Evolutionary conservation across 495 filamentous ascomycete genomes (phyloP), one percentile per base, ranked within the genome.

Genomic region (Chlorociboria aeruginascens): DNA sequence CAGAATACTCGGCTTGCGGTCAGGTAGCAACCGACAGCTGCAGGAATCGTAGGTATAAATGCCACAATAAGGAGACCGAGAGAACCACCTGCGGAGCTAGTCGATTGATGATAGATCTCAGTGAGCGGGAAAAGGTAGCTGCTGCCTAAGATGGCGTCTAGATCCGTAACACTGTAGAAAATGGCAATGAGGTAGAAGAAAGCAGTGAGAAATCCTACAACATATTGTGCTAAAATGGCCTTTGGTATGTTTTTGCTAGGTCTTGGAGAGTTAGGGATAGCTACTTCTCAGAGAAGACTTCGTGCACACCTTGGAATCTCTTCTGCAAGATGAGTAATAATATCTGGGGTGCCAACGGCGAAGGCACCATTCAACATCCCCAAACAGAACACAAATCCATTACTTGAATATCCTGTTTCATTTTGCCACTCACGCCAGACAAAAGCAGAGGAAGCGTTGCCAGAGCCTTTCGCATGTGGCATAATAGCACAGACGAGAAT

Each of bases 341-440:
- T 70, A 60, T 86, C 85, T 3, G 86, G 85, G 0, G 86, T 88
- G 10, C 88, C 88, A 32, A 95, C 79, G 13, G 83, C 78, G 60
- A 83, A 95, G 8, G 88, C 85, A 14, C 86, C 88, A 56, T 95
- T 93, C 17, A 95, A 71, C 59, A 92, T 85, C 1, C 88, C 87
- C 2, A 79, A 65, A 11, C 89, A 64, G 54, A 95, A 95, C 10
- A 81, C 85, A 13, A 95, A 77, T 6, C 85, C 87, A 46, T 78
- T 66, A 25, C 66, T 66, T 67, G 33, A 14, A 41, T 57, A 57
- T 0, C 55, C 55, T 0, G 51, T 49, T 6, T 12, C 8, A 29
- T 53, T 54, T 11, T 36, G 6, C 55, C 55, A 57, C 12, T 57
- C 51, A 12, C 32, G 33, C 81, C 81, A 86, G 10, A 87, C 79